A percentile compares a stretch with the other conserved stretches of the same genome.
phyloP scores from a whole-genome alignment of 768 basidiomycete species.

The Tephrocybe sp. region DNA sequence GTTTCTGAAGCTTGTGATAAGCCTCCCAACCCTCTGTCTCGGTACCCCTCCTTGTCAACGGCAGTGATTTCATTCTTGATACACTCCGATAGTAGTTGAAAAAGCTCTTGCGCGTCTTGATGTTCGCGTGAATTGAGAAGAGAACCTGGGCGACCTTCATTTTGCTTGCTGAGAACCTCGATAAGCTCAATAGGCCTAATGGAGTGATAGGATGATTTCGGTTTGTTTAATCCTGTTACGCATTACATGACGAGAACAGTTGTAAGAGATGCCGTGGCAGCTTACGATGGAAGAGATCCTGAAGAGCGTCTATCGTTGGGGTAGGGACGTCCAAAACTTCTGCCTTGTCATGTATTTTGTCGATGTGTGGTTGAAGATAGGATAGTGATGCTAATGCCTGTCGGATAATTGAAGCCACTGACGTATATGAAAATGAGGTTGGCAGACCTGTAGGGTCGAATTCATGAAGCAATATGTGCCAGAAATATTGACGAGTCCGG shows the following conservation, averaged over 20 bases:
- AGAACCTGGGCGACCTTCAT: conserved; percentile 50
- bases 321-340: conserved; percentile 79
- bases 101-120: conserved; percentile 98
- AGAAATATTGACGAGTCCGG: conserved; percentile 92
- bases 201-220: conserved; percentile 51
- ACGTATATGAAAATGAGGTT: conserved; percentile 15
- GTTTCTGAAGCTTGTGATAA: conserved; percentile 24
- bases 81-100: conserved; percentile 87
- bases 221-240: conserved; percentile 59
- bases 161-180: conserved; percentile 55
- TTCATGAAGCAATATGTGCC: conserved; percentile 99
- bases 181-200: conserved; percentile 76
- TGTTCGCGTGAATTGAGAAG: conserved; percentile 89
- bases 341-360: conserved; percentile 70
- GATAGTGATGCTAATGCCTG: conserved; percentile 88
- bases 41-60: conserved; percentile 66
- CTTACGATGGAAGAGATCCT: conserved; percentile 66
- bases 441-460: conserved; percentile 79
- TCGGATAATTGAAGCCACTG: neutral
- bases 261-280: conserved; percentile 5
- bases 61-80: conserved; percentile 81
- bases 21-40: conserved; percentile 71
- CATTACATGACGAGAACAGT: conserved; percentile 1
- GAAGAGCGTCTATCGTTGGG: conserved; percentile 81
- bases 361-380: conserved; percentile 79